Percentiles rank a stretch among this genome's conserved stretches.
Evolutionary conservation across 805 yeast genomes (phyloP).

Genomic region (Nakazawaea molendinolei): DNA sequence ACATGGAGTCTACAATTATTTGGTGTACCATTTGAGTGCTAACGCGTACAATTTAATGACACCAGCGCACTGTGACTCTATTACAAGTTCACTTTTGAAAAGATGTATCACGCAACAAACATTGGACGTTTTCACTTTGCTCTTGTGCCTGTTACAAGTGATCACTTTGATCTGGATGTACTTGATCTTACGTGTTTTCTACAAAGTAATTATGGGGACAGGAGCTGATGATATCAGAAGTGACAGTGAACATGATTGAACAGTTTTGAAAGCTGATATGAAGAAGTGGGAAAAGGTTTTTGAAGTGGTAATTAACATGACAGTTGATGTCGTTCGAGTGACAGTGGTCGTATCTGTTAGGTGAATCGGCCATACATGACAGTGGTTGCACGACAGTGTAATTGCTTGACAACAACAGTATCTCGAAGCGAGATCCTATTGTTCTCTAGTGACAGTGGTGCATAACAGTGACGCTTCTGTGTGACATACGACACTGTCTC

Average conservation of each 20-base stretch:
- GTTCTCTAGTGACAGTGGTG: too few species aligned
- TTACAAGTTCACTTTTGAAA: constrained; percentile 21
- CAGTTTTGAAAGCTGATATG: background rate
- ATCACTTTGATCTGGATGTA: constrained; percentile 69
- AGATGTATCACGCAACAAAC: constrained; percentile 45
- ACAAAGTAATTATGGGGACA: constrained; percentile 60
- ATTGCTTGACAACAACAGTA: too few species aligned
- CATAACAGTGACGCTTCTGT: too few species aligned
- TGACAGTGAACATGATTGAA: constrained; percentile 57
- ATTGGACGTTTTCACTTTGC: constrained; percentile 40
- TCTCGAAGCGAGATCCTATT: too few species aligned
- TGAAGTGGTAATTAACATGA: too few species aligned
- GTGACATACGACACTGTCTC: too few species aligned
- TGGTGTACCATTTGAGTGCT: constrained; percentile 51
- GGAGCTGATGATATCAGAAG: constrained; percentile 86
- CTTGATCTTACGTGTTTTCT: constrained; percentile 64
- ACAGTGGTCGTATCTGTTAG: too few species aligned
- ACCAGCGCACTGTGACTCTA: constrained; percentile 32
- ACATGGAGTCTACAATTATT: constrained; percentile 67
- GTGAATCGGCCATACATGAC: too few species aligned
- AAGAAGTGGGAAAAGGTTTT: background rate
- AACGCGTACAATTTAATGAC: constrained; percentile 40
- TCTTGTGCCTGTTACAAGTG: constrained; percentile 61
- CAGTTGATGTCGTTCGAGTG: too few species aligned
- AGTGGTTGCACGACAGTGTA: too few species aligned